Conservation (phyloP, 257 asterid genomes). For the Solanum paucissectum region DNA sequence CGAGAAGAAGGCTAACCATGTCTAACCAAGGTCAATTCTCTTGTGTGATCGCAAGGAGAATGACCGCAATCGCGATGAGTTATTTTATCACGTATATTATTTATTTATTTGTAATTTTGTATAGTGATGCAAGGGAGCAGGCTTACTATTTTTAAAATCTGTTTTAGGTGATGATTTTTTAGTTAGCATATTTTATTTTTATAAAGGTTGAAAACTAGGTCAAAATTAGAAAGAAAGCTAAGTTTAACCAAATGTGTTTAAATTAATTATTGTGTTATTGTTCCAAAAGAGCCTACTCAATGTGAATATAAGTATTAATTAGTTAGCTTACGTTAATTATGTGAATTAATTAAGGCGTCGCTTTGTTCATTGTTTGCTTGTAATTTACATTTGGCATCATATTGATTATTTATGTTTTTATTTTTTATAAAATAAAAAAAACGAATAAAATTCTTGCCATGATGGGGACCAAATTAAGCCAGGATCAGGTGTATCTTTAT, state of each 20-base stretch:
- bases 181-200: not conserved
- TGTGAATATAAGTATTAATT: not conserved
- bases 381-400: constrained; percentile 2
- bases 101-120: not conserved
- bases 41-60: not conserved
- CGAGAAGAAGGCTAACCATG: too few relatives aligned
- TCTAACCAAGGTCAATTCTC: not conserved
- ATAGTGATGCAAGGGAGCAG: not conserved
- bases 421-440: not conserved
- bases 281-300: not conserved
- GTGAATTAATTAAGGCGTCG: not conserved
- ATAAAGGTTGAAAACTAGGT: not conserved
- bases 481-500: not conserved
- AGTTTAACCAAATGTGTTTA: not conserved
- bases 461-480: not conserved
- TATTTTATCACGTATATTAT: not conserved
- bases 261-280: not conserved
- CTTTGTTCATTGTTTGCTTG: not conserved
- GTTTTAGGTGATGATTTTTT: not conserved
- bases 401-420: not conserved
- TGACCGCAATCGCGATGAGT: not conserved
- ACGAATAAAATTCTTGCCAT: not conserved
- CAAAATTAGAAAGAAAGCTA: not conserved
- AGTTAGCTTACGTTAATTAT: not conserved
- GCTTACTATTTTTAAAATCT: not conserved